A percentile compares a stretch with the other conserved stretches of the same genome.
These are phyloP conservation scores for Heracleum sosnowskyi DNA, from an alignment of 129 eudicot genomes.

Conservation along the genomic window DNA sequence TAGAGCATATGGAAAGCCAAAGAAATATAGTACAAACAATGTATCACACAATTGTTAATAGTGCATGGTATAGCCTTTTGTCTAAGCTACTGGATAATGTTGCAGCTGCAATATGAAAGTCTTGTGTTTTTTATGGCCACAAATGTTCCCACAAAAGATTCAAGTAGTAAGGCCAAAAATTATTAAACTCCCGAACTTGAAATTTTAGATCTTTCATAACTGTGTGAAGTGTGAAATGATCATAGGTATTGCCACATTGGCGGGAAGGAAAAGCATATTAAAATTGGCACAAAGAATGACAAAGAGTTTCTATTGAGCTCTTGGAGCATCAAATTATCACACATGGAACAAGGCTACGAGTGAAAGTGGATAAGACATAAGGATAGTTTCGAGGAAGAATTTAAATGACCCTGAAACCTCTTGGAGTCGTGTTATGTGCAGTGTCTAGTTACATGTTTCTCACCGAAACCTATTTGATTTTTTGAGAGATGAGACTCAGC, in stretches of 20 bases:
- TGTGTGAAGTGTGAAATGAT: not conserved
- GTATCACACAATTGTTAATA: slow-evolving; percentile 70
- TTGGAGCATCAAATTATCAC: slow-evolving; percentile 74
- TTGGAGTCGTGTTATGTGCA: slow-evolving; percentile 78
- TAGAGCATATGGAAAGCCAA: slow-evolving; percentile 83
- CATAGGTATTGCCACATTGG: slow-evolving; percentile 67
- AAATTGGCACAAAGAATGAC: slow-evolving; percentile 92
- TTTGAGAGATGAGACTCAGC: slow-evolving; percentile 69
- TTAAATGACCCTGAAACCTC: slow-evolving; percentile 80
- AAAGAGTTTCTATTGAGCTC: slow-evolving; percentile 60
- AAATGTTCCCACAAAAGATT: slow-evolving; percentile 83
- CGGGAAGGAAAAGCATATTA: slow-evolving; percentile 83
- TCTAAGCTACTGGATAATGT: slow-evolving; percentile 85
- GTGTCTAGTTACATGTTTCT: slow-evolving; percentile 82
- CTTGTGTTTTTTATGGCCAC: slow-evolving; percentile 85
- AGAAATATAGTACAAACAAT: slow-evolving; percentile 48
- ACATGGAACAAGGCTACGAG: slow-evolving; percentile 65
- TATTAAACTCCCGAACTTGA: not conserved
- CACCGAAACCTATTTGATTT: slow-evolving; percentile 61
- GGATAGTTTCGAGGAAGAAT: slow-evolving; percentile 81
- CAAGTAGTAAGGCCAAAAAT: slow-evolving; percentile 59
- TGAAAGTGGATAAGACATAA: slow-evolving; percentile 71
- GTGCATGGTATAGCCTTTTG: slow-evolving; percentile 92
- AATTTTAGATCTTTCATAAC: not conserved
- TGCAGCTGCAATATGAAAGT: slow-evolving; percentile 91